Percentiles rank a stretch among this genome's conserved stretches.
Evolutionary conservation across 306 rosid species (phyloP).

Genomic region (Fagus crenata): DNA sequence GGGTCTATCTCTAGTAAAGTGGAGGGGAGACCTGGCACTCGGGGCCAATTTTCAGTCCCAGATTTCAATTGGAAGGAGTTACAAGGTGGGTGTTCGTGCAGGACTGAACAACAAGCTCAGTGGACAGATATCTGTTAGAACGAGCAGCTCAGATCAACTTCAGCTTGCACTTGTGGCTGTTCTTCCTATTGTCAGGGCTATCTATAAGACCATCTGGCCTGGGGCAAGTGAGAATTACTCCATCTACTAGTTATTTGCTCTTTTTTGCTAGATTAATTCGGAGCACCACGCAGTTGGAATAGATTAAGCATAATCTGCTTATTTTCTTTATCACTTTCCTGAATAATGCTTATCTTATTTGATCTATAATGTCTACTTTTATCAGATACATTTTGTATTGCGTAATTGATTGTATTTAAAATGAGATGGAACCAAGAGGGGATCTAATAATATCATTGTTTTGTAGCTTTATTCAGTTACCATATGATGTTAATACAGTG

Average conservation of each 20-base stretch:
- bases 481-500: not conserved
- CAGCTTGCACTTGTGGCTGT: conserved; percentile 85
- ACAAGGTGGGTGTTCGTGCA: conserved; percentile 87
- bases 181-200: conserved; percentile 69
- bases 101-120: conserved; percentile 95
- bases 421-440: conserved; percentile 37
- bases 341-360: conserved; percentile 30
- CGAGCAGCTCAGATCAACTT: conserved; percentile 96
- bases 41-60: conserved; percentile 90
- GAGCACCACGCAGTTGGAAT: not conserved
- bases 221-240: conserved; percentile 74
- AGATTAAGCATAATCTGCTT: not conserved
- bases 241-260: conserved; percentile 50
- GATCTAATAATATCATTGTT: conserved; percentile 11
- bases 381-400: conserved; percentile 1
- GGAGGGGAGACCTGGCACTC: conserved; percentile 87
- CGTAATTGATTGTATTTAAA: conserved; percentile 10
- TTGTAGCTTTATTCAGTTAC: not conserved
- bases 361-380: conserved; percentile 10
- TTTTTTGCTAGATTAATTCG: conserved; percentile 15
- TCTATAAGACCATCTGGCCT: conserved; percentile 70
- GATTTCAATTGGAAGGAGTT: conserved; percentile 78
- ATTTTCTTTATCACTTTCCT: conserved; percentile 5
- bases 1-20: conserved; percentile 86
- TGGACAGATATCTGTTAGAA: conserved; percentile 81